Evolutionary conservation across 2,329 filamentous ascomycete genomes (phyloP).

Genomic region (Neopestalotiopsis sp.): DNA sequence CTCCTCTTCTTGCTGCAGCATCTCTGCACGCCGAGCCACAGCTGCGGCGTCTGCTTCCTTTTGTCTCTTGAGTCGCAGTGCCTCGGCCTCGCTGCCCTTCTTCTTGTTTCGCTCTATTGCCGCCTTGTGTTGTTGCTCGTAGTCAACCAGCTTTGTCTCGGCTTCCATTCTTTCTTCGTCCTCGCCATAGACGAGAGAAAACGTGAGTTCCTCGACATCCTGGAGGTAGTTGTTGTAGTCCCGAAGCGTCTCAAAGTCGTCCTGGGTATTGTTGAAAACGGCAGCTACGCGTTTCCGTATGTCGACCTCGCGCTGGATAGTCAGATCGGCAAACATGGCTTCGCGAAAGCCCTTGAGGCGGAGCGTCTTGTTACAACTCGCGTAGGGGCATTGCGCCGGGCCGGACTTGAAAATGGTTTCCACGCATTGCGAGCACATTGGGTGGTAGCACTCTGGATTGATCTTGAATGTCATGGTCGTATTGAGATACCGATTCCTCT

Average conservation of each 20-base stretch:
- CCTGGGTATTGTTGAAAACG: constrained; percentile 87
- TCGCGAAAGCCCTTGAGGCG: constrained; percentile 83
- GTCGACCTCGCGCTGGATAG: constrained; percentile 91
- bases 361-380: constrained; percentile 84
- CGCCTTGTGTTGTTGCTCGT: constrained; percentile 74
- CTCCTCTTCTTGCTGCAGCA: constrained; percentile 71
- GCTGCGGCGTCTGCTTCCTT: constrained; percentile 71
- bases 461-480: constrained; percentile 92
- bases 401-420: constrained; percentile 92
- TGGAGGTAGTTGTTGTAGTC: constrained; percentile 96
- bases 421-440: constrained; percentile 97
- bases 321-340: constrained; percentile 88
- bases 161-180: constrained; percentile 63
- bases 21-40: constrained; percentile 63
- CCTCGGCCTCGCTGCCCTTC: constrained; percentile 60
- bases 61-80: constrained; percentile 58
- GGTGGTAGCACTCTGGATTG: constrained; percentile 98
- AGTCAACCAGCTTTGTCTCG: constrained; percentile 56
- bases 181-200: constrained; percentile 78
- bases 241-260: constrained; percentile 84
- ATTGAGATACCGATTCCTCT: constrained; percentile 94
- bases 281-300: constrained; percentile 78
- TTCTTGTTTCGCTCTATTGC: constrained; percentile 68
- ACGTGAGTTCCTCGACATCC: constrained; percentile 86
- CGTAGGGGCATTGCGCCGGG: constrained; percentile 89